A percentile compares a stretch with the other conserved stretches of the same genome.
These are phyloP conservation scores for Ajuga chamaepitys DNA, from an alignment of 257 asterid species.

Conservation along the genomic window DNA sequence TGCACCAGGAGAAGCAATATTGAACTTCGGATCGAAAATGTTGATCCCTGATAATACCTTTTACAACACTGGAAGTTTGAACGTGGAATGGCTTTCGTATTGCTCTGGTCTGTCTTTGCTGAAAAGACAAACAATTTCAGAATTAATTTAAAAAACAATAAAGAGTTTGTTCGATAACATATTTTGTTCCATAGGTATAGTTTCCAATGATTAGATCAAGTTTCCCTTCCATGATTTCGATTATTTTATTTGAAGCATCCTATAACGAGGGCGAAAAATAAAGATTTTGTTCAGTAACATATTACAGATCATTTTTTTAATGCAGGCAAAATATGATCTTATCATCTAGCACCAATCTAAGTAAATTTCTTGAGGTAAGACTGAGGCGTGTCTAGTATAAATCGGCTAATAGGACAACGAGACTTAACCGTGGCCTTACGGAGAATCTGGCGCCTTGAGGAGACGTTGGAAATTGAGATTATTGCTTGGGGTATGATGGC, in stretches of 20 bases:
- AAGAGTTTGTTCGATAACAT: conserved; percentile 21
- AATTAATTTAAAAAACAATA: not conserved
- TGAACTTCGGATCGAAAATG: conserved; percentile 83
- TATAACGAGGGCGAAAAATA: not conserved
- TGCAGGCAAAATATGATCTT: not conserved
- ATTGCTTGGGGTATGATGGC: too few relatives aligned
- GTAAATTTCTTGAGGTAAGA: conserved; percentile 76
- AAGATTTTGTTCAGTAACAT: not conserved
- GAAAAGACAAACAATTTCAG: conserved; percentile 17
- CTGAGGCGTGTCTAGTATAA: too few relatives aligned
- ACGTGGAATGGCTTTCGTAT: conserved; percentile 72
- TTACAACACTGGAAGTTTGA: conserved; percentile 76
- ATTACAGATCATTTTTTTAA: not conserved
- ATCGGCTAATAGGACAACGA: too few relatives aligned
- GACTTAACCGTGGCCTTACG: too few relatives aligned
- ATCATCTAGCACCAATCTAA: conserved; percentile 39
- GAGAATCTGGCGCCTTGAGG: too few relatives aligned
- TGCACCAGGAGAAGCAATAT: conserved; percentile 87
- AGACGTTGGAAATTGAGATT: too few relatives aligned
- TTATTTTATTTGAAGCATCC: conserved; percentile 64
- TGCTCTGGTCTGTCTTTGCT: conserved; percentile 92
- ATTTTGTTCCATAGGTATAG: conserved; percentile 90
- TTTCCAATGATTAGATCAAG: conserved; percentile 85
- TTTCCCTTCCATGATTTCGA: conserved; percentile 80
- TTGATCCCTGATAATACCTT: conserved; percentile 76